Evolutionary conservation across 441 rosid species (phyloP).

Genomic region (Euphorbia neoarborescens): DNA sequence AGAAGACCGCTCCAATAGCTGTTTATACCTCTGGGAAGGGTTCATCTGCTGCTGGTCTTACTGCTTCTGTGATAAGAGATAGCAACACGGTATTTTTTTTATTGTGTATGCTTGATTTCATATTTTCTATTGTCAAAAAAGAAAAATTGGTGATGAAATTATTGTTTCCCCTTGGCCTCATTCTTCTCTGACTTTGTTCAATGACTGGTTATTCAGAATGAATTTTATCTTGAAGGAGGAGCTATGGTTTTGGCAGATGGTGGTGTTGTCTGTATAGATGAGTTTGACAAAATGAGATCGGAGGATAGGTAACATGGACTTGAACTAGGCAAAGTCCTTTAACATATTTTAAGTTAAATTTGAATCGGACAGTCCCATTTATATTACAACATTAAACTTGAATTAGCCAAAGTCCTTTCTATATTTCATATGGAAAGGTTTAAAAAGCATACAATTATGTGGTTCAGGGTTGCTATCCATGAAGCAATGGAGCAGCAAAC

Average conservation of each 20-base stretch:
- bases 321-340: slow-evolving; percentile 5
- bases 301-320: slow-evolving; percentile 65
- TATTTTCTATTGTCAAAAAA: neutral
- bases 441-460: slow-evolving; percentile 9
- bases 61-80: slow-evolving; percentile 96
- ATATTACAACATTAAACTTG: neutral
- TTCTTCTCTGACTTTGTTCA: slow-evolving; percentile 22
- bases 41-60: slow-evolving; percentile 96
- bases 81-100: slow-evolving; percentile 54
- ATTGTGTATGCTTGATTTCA: neutral
- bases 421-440: neutral
- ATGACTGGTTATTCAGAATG: slow-evolving; percentile 45
- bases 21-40: slow-evolving; percentile 96
- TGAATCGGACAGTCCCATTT: neutral
- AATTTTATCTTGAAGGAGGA: slow-evolving; percentile 97
- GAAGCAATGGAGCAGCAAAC: slow-evolving; percentile 99
- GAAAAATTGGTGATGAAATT: neutral
- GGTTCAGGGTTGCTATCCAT: slow-evolving; percentile 85
- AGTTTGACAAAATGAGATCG: slow-evolving; percentile 96
- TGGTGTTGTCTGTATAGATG: slow-evolving; percentile 95
- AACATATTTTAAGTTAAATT: slow-evolving; percentile 26
- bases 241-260: slow-evolving; percentile 99
- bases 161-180: neutral
- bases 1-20: slow-evolving; percentile 94
- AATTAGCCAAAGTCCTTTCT: slow-evolving; percentile 5